These are phyloP conservation scores for Candida suzukii DNA, from an alignment of 805 yeast species.

Conservation along the genomic window DNA sequence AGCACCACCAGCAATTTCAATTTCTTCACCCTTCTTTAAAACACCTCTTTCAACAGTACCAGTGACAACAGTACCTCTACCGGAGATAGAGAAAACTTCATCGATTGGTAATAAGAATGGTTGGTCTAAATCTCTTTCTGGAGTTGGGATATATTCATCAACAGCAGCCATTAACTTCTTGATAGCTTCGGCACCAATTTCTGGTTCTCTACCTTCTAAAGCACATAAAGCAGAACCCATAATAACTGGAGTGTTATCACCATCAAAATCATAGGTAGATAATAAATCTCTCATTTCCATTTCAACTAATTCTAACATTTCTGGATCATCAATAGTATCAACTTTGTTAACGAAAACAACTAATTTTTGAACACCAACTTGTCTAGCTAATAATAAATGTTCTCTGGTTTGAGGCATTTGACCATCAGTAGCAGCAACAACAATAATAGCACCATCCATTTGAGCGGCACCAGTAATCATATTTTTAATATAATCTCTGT, in stretches of 20 bases:
- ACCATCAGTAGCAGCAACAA: constrained; percentile 98
- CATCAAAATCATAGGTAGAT: constrained; percentile 89
- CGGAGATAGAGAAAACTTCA: constrained; percentile 95
- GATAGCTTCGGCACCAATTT: constrained; percentile 85
- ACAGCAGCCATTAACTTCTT: constrained; percentile 81
- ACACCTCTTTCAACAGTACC: constrained; percentile 99
- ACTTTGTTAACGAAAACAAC: constrained; percentile 98
- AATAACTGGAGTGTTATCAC: constrained; percentile 94
- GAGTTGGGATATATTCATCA: constrained; percentile 94
- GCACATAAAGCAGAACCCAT: constrained; percentile 99
- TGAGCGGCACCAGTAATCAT: constrained; percentile 99
- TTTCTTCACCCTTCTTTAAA: constrained; percentile 96
- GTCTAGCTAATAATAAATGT: constrained; percentile 96
- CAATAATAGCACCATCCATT: constrained; percentile 99
- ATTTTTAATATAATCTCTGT: constrained; percentile 96
- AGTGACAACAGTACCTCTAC: constrained; percentile 99
- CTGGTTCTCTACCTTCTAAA: constrained; percentile 79
- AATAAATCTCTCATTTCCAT: constrained; percentile 99
- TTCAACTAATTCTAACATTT: constrained; percentile 98
- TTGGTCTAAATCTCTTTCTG: constrained; percentile 90
- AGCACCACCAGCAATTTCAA: constrained; percentile 92
- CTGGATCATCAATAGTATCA: constrained; percentile 96
- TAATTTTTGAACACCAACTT: constrained; percentile 96
- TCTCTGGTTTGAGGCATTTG: constrained; percentile 99
- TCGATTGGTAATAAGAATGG: constrained; percentile 97